Percentiles rank a stretch among this genome's conserved stretches.
phyloP scores from a whole-genome alignment of 495 filamentous ascomycete species.

The Jackrogersella multiformis region DNA sequence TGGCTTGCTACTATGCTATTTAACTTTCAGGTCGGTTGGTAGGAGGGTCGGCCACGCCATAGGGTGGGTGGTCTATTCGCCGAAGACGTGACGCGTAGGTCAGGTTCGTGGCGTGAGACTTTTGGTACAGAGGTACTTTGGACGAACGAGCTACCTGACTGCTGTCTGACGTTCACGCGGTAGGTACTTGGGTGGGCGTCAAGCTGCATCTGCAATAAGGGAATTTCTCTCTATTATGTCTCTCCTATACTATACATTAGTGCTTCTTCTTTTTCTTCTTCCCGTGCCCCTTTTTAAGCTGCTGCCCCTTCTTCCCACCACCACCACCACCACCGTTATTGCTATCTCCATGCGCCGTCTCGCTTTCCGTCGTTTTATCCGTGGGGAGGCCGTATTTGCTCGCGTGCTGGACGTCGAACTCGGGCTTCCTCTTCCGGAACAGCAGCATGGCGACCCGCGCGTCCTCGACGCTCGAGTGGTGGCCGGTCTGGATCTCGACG shows the following conservation, averaged over 20 bases:
- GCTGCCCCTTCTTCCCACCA: conserved; percentile 49
- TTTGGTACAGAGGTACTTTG: too few species aligned
- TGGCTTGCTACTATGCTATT: too few species aligned
- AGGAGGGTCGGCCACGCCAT: too few species aligned
- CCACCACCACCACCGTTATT: conserved; percentile 30
- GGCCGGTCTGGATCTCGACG: conserved; percentile 81
- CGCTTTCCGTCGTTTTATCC: conserved; percentile 50
- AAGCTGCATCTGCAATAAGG: background rate
- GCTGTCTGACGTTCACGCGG: too few species aligned
- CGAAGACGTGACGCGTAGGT: too few species aligned
- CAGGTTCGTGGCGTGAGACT: too few species aligned
- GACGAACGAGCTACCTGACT: too few species aligned
- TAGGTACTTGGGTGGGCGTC: background rate
- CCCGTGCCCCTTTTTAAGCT: conserved; percentile 46
- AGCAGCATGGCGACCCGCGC: conserved; percentile 88
- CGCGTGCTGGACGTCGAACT: conserved; percentile 81
- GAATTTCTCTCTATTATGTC: background rate
- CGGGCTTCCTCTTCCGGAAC: conserved; percentile 80
- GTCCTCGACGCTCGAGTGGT: conserved; percentile 80
- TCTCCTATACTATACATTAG: conserved; percentile 1
- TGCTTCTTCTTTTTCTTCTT: conserved; percentile 47
- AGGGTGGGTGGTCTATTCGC: too few species aligned
- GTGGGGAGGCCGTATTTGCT: conserved; percentile 64
- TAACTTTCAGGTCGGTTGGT: too few species aligned
- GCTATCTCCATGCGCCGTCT: conserved; percentile 48